Evolutionary conservation across 208 protist species (phyloP), one percentile per base, ranked within the genome.

Genomic region (Trypanosoma cruzi): DNA sequence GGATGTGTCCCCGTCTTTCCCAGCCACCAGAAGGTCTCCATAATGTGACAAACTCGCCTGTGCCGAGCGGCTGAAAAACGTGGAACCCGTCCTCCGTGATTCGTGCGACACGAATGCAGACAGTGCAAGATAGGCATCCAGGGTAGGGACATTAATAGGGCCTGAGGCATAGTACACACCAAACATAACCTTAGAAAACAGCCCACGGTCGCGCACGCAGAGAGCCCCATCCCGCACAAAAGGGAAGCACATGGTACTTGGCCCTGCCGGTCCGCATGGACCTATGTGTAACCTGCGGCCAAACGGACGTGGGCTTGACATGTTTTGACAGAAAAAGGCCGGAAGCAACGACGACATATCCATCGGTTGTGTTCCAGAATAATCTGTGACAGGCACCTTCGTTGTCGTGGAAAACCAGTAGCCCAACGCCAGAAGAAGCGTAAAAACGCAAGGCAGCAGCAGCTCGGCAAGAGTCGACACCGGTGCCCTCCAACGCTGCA

Each of bases 401-500:
- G 62, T 78, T 10, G 55, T 72, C 6, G 62, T 61, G 5, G 83
- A 73, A 29, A 68, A 50, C 84, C 87, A 88, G 71, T 85, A 95
- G 36, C 73, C 73, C 18, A 93, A 42, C 31, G 78, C 70, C 16
- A 93, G 46, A 22, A 93, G 48, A 0, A 90, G 49, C 3, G 73
- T 84, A 64, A 93, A 92, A 34, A 90, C 18, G 63, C 65, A 86
- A 14, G 90, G 90, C 18, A 92, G 65, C 10, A 95, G 62, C 22
- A 95, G 26, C 79, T 88, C 83, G 46, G 84, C 56, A 18, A 79
- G 11, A 20, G 89, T 88, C n/a, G 75, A 75, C 13, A 87, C 32
- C 0, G 84, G 85, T 32, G 81, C 76, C 53, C 81, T 76, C 73
- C 75, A 77, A 40, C 80, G 80, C 73, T 87, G 79, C 37, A 88